Evolutionary conservation across 306 rosid species (phyloP), one percentile per base, ranked within the genome.

Genomic region (Vigna trinervia): DNA sequence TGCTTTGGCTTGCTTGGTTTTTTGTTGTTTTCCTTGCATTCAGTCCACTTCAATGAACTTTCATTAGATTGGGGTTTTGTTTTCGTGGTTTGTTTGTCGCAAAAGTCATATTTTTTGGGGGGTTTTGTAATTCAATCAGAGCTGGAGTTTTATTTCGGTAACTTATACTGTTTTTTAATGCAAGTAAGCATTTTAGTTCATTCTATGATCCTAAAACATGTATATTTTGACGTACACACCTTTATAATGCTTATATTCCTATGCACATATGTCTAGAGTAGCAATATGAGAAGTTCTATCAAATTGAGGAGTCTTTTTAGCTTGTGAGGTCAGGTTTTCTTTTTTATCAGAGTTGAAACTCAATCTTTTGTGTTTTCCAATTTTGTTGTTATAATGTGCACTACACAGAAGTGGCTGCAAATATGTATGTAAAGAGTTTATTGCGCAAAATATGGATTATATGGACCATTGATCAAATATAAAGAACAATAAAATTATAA

Each of bases 381-480:
- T 61, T 41, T 80, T 41, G 8, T 62, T 19, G 12, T 62, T 62
- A 23, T 12, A 36, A 41, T 26, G 45, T 68, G 30, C 12, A 10
- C 5, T 75, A 52, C 53, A 17, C 39, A 19, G 8, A 60, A 74
- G 38, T 48, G 4, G 39, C 50, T 26, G 48, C 38, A 66, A 39
- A 68, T 61, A 46, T 52, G 71, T 54, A 15, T 63, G 22, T 68
- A 8, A 69, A 28, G 66, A 26, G 45, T 59, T 71, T 77, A 14
- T 58, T 14, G 15, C 6, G 13, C 78, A 8, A 56, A 71, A 64
- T 64, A 48, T 60, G 41, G 73, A 84, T 80, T 84, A 41, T 23
- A 30, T 68, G 51, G 81, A 15, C 64, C 13, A 4, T 73, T 67
- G 22, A n/a, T 64, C 43, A 72, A 73, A 11, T 76, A 64, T 7